These are phyloP conservation scores for Schizophyllum amplum DNA, from an alignment of 1,284 basidiomycete species.

Conservation along the genomic window DNA sequence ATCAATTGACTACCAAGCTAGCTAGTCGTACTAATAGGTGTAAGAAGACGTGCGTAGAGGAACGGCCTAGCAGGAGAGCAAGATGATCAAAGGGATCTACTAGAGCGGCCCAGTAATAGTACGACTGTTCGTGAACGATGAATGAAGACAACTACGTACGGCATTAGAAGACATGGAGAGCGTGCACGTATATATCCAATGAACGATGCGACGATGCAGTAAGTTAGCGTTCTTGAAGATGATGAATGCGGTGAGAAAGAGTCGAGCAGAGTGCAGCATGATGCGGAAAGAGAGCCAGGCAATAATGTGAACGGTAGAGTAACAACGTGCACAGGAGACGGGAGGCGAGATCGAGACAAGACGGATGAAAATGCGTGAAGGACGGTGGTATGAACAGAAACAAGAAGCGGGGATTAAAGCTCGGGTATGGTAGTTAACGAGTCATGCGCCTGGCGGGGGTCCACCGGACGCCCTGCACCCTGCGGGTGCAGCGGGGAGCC, in stretches of 20 bases:
- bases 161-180: background rate
- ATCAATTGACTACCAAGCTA: background rate
- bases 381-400: background rate
- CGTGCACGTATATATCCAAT: background rate
- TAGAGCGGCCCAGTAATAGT: background rate
- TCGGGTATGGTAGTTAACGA: background rate
- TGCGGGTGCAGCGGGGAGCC: background rate
- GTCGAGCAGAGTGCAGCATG: background rate
- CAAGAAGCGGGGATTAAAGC: background rate
- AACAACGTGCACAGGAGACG: background rate
- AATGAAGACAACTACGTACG: background rate
- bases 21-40: background rate
- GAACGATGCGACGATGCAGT: background rate
- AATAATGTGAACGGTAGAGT: background rate
- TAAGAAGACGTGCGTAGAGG: background rate
- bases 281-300: background rate
- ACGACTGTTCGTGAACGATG: background rate
- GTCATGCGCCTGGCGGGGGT: background rate
- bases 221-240: slow-evolving; percentile 6
- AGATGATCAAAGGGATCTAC: background rate
- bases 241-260: slow-evolving; percentile 4
- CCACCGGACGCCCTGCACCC: background rate
- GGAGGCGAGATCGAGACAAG: background rate
- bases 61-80: background rate
- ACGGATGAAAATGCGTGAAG: background rate